phyloP scores from a whole-genome alignment of 2,329 filamentous ascomycete genomes.

The Fusarium xyrophilum region DNA sequence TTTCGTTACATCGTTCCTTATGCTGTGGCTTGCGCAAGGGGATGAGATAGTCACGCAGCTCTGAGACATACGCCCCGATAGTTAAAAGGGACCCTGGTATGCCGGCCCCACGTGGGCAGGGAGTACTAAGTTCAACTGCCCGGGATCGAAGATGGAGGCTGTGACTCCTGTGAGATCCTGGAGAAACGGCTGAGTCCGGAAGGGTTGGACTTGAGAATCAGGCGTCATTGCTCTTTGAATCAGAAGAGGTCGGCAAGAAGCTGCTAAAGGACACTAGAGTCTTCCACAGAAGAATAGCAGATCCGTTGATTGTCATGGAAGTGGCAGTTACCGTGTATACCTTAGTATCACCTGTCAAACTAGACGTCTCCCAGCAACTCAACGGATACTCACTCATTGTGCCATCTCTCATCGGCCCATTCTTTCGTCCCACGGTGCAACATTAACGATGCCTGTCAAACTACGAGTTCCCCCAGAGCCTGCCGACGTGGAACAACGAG shows the following conservation, averaged over 20 bases:
- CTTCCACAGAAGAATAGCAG: not conserved
- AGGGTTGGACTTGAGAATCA: not conserved
- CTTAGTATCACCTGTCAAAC: conserved; percentile 14
- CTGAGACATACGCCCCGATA: conserved; percentile 25
- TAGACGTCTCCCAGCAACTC: conserved; percentile 11
- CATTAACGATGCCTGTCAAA: conserved; percentile 15
- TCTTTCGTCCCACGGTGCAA: conserved; percentile 5
- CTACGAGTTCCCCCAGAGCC: conserved; percentile 6
- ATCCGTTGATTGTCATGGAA: not conserved
- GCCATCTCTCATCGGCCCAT: conserved; percentile 18
- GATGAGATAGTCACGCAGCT: conserved; percentile 5
- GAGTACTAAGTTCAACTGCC: not conserved
- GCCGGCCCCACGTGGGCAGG: conserved; percentile 25
- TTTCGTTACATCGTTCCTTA: conserved; percentile 16
- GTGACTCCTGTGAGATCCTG: not conserved
- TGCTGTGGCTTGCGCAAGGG: conserved; percentile 31
- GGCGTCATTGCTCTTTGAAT: not conserved
- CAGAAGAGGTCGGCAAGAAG: not conserved
- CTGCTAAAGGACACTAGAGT: not conserved
- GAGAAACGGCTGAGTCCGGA: not conserved
- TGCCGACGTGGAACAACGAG: not conserved
- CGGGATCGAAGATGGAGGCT: not conserved
- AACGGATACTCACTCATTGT: not conserved
- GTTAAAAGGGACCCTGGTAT: conserved; percentile 16
- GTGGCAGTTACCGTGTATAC: not conserved